Conservation (phyloP, 1,139 yeast genomes). For the Meyerozyma guilliermondii region DNA sequence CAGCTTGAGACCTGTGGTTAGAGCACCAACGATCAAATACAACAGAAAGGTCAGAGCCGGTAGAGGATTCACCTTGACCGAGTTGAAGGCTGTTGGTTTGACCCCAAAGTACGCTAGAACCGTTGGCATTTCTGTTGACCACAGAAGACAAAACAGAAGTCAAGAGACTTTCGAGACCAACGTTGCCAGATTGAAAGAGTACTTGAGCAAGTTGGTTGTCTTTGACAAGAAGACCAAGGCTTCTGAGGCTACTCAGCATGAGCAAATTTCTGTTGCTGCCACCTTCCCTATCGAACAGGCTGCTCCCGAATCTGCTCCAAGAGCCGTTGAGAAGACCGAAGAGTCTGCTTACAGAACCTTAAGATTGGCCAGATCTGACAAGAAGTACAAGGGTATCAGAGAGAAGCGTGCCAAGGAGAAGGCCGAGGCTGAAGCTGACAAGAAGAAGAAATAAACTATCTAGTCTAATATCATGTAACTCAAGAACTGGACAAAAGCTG, state of each 20-base stretch:
- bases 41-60: constrained; percentile 99
- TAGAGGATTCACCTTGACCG: constrained; percentile 98
- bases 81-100: constrained; percentile 97
- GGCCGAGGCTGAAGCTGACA: constrained; percentile 99
- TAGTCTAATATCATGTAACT: constrained; percentile 1
- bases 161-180: constrained; percentile 92
- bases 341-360: constrained; percentile 94
- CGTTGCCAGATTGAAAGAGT: constrained; percentile 95
- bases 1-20: constrained; percentile 92
- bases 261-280: constrained; percentile 76
- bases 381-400: constrained; percentile 92
- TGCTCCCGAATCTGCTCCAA: constrained; percentile 68
- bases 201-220: constrained; percentile 91
- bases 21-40: constrained; percentile 98
- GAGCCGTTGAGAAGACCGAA: constrained; percentile 83
- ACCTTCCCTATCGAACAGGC: constrained; percentile 91
- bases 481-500: background rate
- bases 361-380: constrained; percentile 91
- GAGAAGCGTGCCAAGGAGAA: constrained; percentile 95
- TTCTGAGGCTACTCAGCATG: constrained; percentile 63
- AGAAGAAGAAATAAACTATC: constrained; percentile 74
- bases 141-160: constrained; percentile 99
- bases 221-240: constrained; percentile 86
- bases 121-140: constrained; percentile 97
- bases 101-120: constrained; percentile 96